Evolutionary conservation across 345 rosid species (phyloP).

Genomic region (Corchorus capsularis): DNA sequence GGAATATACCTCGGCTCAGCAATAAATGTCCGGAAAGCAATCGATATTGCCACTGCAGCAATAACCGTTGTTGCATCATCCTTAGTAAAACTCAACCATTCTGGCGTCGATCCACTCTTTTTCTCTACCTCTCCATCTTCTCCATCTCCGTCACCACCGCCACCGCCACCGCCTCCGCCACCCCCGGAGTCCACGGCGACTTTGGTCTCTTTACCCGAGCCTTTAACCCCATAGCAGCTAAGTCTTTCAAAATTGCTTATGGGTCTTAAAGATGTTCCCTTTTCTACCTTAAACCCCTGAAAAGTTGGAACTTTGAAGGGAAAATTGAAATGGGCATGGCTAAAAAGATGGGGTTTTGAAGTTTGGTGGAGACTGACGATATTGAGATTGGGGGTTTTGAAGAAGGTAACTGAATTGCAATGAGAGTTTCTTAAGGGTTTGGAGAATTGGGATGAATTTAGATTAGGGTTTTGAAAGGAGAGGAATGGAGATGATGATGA

Average conservation of each 20-base stretch:
- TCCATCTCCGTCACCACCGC: conserved; percentile 46
- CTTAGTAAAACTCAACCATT: conserved; percentile 67
- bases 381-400: not conserved
- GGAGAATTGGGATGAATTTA: conserved; percentile 11
- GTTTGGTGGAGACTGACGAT: conserved; percentile 18
- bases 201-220: conserved; percentile 52
- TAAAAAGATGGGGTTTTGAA: conserved; percentile 9
- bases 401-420: not conserved
- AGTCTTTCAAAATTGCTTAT: conserved; percentile 22
- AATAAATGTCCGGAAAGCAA: conserved; percentile 80
- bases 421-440: conserved; percentile 5
- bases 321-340: conserved; percentile 16
- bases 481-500: conserved; percentile 15
- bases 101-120: conserved; percentile 60
- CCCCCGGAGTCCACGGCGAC: conserved; percentile 38
- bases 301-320: conserved; percentile 9
- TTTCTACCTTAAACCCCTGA: conserved; percentile 13
- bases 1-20: conserved; percentile 98
- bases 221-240: conserved; percentile 46
- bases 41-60: conserved; percentile 67
- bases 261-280: conserved; percentile 7
- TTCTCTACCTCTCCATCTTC: conserved; percentile 53
- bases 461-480: conserved; percentile 30
- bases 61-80: conserved; percentile 86
- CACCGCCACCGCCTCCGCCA: conserved; percentile 38